These are phyloP conservation scores for Cryptococcus sp. DNA, from an alignment of 1,284 basidiomycete species.

Conservation along the genomic window DNA sequence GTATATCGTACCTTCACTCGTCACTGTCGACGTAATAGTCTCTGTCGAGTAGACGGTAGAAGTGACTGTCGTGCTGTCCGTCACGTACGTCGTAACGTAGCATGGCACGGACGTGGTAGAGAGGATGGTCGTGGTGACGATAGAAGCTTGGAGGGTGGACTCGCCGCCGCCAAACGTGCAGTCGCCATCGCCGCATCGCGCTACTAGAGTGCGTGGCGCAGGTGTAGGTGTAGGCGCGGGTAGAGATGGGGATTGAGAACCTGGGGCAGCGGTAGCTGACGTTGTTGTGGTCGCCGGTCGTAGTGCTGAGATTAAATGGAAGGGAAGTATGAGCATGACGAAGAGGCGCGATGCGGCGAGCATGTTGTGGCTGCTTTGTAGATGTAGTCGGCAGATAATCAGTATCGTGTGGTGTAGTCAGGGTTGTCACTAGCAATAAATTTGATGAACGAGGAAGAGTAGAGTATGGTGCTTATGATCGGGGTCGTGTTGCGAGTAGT, in stretches of 20 bases:
- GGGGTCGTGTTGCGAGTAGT: too few species aligned
- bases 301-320: too few species aligned
- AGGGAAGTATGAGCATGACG: not conserved
- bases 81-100: slow-evolving; percentile 37
- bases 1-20: slow-evolving; percentile 34
- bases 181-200: slow-evolving; percentile 22
- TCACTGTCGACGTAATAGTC: slow-evolving; percentile 38
- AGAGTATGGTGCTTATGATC: too few species aligned
- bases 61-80: slow-evolving; percentile 28
- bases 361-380: too few species aligned
- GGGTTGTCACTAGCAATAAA: slow-evolving; percentile 1
- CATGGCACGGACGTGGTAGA: slow-evolving; percentile 39
- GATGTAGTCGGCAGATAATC: not conserved
- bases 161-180: slow-evolving; percentile 23
- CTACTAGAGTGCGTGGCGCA: slow-evolving; percentile 7
- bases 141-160: slow-evolving; percentile 24
- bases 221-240: slow-evolving; percentile 2
- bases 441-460: not conserved
- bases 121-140: slow-evolving; percentile 38
- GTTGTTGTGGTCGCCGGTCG: too few species aligned
- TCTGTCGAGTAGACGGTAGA: slow-evolving; percentile 39
- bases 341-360: not conserved
- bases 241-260: not conserved
- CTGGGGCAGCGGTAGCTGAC: too few species aligned
- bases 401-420: not conserved